Evolutionary conservation across 2,329 filamentous ascomycete species (phyloP), one percentile per base, ranked within the genome.

Genomic region (Fusarium azukiicola): DNA sequence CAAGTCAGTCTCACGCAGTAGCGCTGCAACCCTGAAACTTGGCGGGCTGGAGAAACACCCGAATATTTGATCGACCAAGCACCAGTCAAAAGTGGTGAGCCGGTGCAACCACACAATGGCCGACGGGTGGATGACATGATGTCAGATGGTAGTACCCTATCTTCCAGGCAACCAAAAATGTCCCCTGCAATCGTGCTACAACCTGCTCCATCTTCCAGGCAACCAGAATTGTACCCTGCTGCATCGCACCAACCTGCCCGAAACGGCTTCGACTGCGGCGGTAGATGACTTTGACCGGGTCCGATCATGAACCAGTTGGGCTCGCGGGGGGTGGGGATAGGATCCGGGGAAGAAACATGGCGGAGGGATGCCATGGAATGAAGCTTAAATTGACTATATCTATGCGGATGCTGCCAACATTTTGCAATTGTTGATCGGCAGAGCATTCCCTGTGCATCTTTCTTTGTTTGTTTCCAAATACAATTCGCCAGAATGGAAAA

Each of bases 161-260:
- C 23, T 46, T 66, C 44, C 44, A 66, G 63, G 63, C 63, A 66
- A 47, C 63, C 47, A 47, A 66, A 66, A 47, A 66, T 66, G 63
- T 66, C 47, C 63, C 63, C 63, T 66, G 63, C 56, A 61, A 61
- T 61, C 56, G 56, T 61, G 56, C 56, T 23, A 61, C 21, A 61
- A 61, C 56, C 56, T 42, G 56, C 56, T 61, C 56, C 56, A 66
- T 47, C 61, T 66, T 42, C 38, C 42, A 66, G 42, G 40, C 63
- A 44, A 66, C 63, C 63, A 44, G 63, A 66, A 66, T 47, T 66
- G 63, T 42, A 44, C 63, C 63, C 63, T 66, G 61, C 56, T 42
- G 16, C 38, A 61, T 42, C 56, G n/a, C 36, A 36, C 36, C 56
- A 61, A 61, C 56, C 56, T 61, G 56, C 56, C 56, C 16, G 38